Evolutionary conservation across 768 basidiomycete species (phyloP).

Genomic region (Tubosaeta sp.): DNA sequence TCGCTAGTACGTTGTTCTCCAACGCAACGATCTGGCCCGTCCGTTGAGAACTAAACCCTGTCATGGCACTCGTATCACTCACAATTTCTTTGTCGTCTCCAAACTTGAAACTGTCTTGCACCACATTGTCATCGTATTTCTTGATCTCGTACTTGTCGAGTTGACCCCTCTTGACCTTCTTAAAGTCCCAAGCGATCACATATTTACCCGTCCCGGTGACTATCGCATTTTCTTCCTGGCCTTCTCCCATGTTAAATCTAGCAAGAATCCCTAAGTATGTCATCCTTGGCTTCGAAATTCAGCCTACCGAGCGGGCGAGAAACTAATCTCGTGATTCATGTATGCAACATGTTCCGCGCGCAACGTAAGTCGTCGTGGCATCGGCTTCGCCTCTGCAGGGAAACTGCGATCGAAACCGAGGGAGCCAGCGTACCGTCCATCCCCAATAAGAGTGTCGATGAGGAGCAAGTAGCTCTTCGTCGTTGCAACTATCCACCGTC

Average conservation of each 20-base stretch:
- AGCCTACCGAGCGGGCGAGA: conserved; percentile 87
- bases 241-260: conserved; percentile 91
- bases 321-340: conserved; percentile 83
- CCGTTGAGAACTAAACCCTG: conserved; percentile 2
- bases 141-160: conserved; percentile 95
- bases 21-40: conserved; percentile 83
- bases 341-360: conserved; percentile 90
- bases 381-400: conserved; percentile 91
- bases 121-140: conserved; percentile 90
- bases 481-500: conserved; percentile 93
- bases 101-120: conserved; percentile 97
- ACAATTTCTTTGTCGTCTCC: conserved; percentile 97
- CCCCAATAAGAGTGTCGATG: conserved; percentile 93
- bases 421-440: conserved; percentile 77
- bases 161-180: conserved; percentile 88
- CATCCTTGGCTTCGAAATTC: background rate
- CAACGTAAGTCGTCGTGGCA: conserved; percentile 83
- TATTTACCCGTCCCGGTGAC: conserved; percentile 91
- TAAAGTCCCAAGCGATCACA: conserved; percentile 97
- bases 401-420: conserved; percentile 93
- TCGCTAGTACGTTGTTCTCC: conserved; percentile 86
- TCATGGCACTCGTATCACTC: conserved; percentile 23
- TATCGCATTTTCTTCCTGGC: conserved; percentile 89
- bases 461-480: conserved; percentile 91
- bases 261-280: background rate